Percentiles rank a stretch among this genome's conserved stretches.
These are phyloP conservation scores for Boletus eberwhitei DNA, from an alignment of 768 basidiomycete genomes.

Conservation along the genomic window DNA sequence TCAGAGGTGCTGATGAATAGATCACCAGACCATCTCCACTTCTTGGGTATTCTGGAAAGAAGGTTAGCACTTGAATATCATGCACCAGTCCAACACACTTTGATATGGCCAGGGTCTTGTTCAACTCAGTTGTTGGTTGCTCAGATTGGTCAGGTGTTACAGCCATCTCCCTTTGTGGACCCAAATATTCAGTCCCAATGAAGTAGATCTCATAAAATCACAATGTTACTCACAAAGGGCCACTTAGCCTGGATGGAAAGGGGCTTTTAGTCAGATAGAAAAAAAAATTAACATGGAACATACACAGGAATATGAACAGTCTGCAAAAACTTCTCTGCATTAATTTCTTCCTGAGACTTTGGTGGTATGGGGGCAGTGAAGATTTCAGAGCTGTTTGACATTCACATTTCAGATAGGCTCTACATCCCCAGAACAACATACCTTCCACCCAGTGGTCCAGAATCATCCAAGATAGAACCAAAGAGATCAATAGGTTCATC, in stretches of 20 bases:
- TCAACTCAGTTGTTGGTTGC: conserved; percentile 2
- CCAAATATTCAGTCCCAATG: neutral
- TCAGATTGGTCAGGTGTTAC: neutral
- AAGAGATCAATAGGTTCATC: conserved; percentile 16
- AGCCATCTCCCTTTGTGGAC: conserved; percentile 15
- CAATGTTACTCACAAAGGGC: conserved; percentile 22
- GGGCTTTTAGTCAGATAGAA: neutral
- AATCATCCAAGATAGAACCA: conserved; percentile 8
- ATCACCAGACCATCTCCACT: conserved; percentile 65
- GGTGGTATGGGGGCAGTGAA: conserved; percentile 7
- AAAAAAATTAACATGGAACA: neutral
- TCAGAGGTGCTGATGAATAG: conserved; percentile 41
- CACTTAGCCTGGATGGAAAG: conserved; percentile 17
- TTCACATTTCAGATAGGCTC: neutral
- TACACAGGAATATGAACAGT: conserved; percentile 27
- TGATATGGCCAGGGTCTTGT: conserved; percentile 17
- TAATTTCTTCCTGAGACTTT: conserved; percentile 21
- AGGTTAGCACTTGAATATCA: conserved; percentile 1
- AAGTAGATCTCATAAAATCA: neutral
- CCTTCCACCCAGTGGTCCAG: conserved; percentile 5
- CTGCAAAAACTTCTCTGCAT: conserved; percentile 25
- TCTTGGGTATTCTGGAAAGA: conserved; percentile 47
- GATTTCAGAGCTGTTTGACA: conserved; percentile 2
- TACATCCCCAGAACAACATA: conserved; percentile 3
- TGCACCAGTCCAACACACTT: conserved; percentile 22